phyloP scores from a whole-genome alignment of 352 stramenopile genomes.

The Phytophthora syringae region DNA sequence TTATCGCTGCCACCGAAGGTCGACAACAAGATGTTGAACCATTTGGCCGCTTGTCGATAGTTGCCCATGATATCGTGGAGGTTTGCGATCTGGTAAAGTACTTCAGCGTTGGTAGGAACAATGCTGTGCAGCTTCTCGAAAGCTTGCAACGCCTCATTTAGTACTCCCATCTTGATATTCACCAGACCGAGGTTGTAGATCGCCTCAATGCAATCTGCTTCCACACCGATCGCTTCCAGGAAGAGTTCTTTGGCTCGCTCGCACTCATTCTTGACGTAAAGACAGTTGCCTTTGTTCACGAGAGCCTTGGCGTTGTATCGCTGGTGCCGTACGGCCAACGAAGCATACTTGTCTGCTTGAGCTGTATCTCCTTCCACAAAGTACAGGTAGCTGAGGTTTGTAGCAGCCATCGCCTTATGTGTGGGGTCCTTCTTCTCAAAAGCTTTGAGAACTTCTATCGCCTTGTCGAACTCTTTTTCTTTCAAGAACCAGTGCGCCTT shows the following conservation, averaged over 20 bases:
- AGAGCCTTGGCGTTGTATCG: slow-evolving; percentile 97
- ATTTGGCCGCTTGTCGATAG: slow-evolving; percentile 91
- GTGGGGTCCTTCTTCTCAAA: slow-evolving; percentile 96
- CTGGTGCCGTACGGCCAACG: slow-evolving; percentile 92
- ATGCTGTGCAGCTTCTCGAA: slow-evolving; percentile 98
- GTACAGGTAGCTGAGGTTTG: slow-evolving; percentile 97
- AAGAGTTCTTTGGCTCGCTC: slow-evolving; percentile 95
- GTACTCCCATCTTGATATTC: slow-evolving; percentile 89
- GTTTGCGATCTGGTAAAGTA: slow-evolving; percentile 97
- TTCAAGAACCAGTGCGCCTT: slow-evolving; percentile 91
- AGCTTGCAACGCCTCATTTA: slow-evolving; percentile 92
- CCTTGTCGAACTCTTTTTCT: slow-evolving; percentile 94
- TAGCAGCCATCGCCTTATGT: slow-evolving; percentile 94
- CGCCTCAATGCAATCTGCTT: slow-evolving; percentile 95
- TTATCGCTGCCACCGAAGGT: slow-evolving; percentile 89
- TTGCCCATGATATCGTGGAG: slow-evolving; percentile 94
- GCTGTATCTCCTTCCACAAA: slow-evolving; percentile 94
- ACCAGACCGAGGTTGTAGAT: slow-evolving; percentile 97
- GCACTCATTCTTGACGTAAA: slow-evolving; percentile 94
- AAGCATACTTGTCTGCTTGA: slow-evolving; percentile 93
- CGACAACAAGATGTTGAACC: slow-evolving; percentile 94
- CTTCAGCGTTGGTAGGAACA: slow-evolving; percentile 90
- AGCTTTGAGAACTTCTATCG: slow-evolving; percentile 93
- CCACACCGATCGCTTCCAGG: slow-evolving; percentile 94
- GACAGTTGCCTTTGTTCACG: slow-evolving; percentile 98